phyloP scores from a whole-genome alignment of 1,139 yeast species.

The Fermentozyma sake region DNA sequence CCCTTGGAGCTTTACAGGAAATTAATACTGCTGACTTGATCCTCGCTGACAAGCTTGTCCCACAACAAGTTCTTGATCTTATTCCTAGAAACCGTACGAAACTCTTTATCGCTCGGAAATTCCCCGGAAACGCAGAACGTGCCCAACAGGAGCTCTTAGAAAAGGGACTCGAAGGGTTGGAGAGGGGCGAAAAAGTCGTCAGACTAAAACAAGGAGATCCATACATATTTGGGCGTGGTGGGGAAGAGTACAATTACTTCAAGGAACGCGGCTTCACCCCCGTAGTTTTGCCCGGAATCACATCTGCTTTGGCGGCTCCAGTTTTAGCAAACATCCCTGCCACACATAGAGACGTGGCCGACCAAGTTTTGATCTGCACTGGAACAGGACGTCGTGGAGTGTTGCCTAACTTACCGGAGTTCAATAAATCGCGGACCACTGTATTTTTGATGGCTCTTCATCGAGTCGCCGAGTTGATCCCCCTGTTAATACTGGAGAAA shows the following conservation, averaged over 20 bases:
- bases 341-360: slow-evolving; percentile 89
- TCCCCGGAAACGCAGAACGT: slow-evolving; percentile 93
- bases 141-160: slow-evolving; percentile 83
- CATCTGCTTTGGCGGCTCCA: slow-evolving; percentile 89
- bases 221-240: slow-evolving; percentile 94
- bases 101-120: slow-evolving; percentile 83
- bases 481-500: slow-evolving; percentile 46
- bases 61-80: slow-evolving; percentile 76
- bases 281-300: slow-evolving; percentile 77
- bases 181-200: slow-evolving; percentile 72
- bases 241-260: slow-evolving; percentile 81
- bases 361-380: slow-evolving; percentile 87
- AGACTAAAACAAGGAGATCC: slow-evolving; percentile 97
- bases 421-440: slow-evolving; percentile 68
- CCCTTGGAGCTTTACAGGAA: slow-evolving; percentile 80
- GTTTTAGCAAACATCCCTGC: slow-evolving; percentile 83
- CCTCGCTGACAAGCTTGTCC: slow-evolving; percentile 89
- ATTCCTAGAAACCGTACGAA: slow-evolving; percentile 69
- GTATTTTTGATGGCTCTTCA: slow-evolving; percentile 90
- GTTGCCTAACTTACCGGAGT: slow-evolving; percentile 74
- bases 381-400: slow-evolving; percentile 93
- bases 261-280: slow-evolving; percentile 64
- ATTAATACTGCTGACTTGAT: slow-evolving; percentile 80
- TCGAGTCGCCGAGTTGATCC: slow-evolving; percentile 65
- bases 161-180: slow-evolving; percentile 62